Evolutionary conservation across 805 yeast genomes (phyloP), one percentile per base, ranked within the genome.

Genomic region (Candida manassasensis): DNA sequence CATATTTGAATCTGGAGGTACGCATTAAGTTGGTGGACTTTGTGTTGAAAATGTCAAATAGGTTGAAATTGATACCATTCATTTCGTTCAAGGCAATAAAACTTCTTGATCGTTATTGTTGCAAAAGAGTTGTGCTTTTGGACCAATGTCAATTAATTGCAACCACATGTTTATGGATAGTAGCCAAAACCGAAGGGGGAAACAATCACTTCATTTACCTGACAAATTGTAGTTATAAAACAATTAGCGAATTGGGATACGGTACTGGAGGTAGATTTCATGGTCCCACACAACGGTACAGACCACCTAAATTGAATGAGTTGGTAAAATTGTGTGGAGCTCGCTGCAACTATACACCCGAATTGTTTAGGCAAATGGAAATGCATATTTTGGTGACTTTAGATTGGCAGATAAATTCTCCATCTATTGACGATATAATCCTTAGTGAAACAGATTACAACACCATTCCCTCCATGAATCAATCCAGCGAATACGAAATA

Each of bases 91-190:
- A 78, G 53, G 79, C 83, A 0, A 77, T 81, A 26, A 79, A 81
- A 48, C 70, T 89, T 35, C 84, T 90, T 42, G 98, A 90, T 57
- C 75, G 97, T 42, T 90, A 90, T 63, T 84, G 95, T 55, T 83
- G 95, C 35, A 83, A 81, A 49, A 71, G 97, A 48, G 78, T 88
- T 6, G 93, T 89, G 1, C 72, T 84, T 43, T 76, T 81, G 45
- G 89, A 84, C 39, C 97, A 89, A 60, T 80, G 86, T 42, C 96
- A 89, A 59, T 70, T 90, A 36, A 90, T 90, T 8, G 87, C 94
- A 21, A 84, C 95, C 41, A 86, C 96, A 4, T 86, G 96, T 41
- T 64, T 90, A 22, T 90, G 97, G 97, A 73, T 90, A 21, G 86
- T 96, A 2, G 81, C 96, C 17, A 90, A 90, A 57, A 71, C 80